Conservation (phyloP, 306 rosid species). For the Cicer yamashitae region DNA sequence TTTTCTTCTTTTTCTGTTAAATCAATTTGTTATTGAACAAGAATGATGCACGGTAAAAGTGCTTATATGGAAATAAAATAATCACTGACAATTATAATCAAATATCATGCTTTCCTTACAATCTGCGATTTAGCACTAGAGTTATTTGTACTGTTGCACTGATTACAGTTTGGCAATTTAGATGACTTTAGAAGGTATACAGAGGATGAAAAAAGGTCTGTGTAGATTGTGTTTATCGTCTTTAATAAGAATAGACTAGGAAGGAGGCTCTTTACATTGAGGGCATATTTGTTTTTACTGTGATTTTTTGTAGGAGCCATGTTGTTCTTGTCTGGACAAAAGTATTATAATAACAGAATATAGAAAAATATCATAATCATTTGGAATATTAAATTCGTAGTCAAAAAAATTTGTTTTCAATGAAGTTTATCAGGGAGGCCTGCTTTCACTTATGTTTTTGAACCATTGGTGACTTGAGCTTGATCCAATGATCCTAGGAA, state of each 20-base stretch:
- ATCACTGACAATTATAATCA: neutral
- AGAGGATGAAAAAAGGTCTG: neutral
- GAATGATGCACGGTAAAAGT: conserved; percentile 18
- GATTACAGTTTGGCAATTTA: neutral
- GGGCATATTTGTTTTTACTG: neutral
- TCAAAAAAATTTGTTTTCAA: neutral
- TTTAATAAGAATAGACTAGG: neutral
- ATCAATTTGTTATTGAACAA: conserved; percentile 28
- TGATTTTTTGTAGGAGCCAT: neutral
- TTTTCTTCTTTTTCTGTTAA: neutral
- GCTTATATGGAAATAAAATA: neutral
- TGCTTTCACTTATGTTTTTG: neutral
- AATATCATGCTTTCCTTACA: neutral
- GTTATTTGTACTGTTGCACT: neutral
- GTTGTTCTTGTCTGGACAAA: neutral
- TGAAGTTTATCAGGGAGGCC: neutral
- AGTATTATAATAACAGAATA: neutral
- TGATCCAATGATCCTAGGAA: neutral
- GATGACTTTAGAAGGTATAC: neutral
- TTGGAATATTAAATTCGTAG: neutral
- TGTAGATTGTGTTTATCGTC: neutral
- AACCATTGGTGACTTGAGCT: neutral
- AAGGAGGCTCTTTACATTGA: neutral
- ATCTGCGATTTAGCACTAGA: neutral
- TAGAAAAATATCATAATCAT: neutral